Evolutionary conservation across 306 rosid species (phyloP), one percentile per base, ranked within the genome.

Genomic region (Lotus japonicus): DNA sequence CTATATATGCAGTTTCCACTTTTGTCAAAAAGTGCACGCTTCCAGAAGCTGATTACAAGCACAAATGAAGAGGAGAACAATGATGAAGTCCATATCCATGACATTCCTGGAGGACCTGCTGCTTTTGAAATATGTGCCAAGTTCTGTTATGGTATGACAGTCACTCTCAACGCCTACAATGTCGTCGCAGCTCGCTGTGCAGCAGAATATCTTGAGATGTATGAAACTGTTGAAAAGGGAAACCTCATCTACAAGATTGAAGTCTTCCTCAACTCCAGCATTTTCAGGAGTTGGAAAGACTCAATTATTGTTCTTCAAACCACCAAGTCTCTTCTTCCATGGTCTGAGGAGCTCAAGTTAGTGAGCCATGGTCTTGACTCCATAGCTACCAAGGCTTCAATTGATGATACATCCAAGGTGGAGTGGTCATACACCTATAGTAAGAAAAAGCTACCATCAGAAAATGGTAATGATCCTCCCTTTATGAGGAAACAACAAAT

Each of bases 341-440:
- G 94, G 96, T 81, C 97, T 0, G 97, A 92, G 87, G 97, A 92
- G 58, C 88, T 84, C 66, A 89, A 85, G 77, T 57, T 89, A 31
- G 94, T 89, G 48, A 84, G 88, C 64, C 91, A 85, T 59, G 83
- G 90, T 77, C 92, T 92, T 11, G 88, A 92, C 35, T 89, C 96
- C 64, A 79, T 92, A 72, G 97, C 97, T 65, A 80, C 85, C 82
- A 91, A 88, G 90, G 90, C 86, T 15, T 83, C 89, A 74, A 84
- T 92, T 39, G 92, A 91, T 39, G 91, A 92, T 38, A 74, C 95
- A 36, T 87, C 88, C 52, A 80, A 77, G 81, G 97, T 92, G 72
- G 96, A 92, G 49, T 92, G 97, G 97, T 87, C 97, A 66, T 92
- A 92, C 75, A 86, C 88, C 31, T 89, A 92, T 26, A 89, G 87